Evolutionary conservation across 768 basidiomycete genomes (phyloP), one percentile per base, ranked within the genome.

Genomic region (Auricularia heimuer): DNA sequence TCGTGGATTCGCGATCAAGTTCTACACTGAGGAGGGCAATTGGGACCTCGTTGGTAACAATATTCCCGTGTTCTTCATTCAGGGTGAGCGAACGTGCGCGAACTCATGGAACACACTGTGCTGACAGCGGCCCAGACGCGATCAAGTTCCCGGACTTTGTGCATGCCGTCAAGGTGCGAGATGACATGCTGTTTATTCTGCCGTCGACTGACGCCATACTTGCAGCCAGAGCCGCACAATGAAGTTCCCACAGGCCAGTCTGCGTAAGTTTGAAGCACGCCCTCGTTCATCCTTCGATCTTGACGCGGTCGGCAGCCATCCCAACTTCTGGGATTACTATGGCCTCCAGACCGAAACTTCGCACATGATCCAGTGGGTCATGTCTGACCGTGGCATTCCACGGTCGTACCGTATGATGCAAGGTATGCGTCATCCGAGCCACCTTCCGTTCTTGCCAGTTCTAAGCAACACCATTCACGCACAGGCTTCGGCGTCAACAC

Each of bases 321-420:
- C 39, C 76, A 92, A 89, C 69, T 91, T 92, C 67, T 94, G 90
- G 90, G 92, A 93, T 71, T 93, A 88, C 69, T 85, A 85, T 45
- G 82, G 84, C 54, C 78, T 90, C 36, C 84, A 86, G 69, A 82
- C 88, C 0, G 87, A 91, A 82, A 85, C 85, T 29, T 79, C 86
- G 0, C 87, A 90, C 68, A 89, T 89, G 87, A 75, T 88, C 10
- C 85, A 89, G 82, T 95, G 92, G 92, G 80, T 79, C 42, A 86
- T 95, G 83, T 90, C 88, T 11, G 93, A 95, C 73, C 85, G 92
- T 69, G 85, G 81, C 3, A 85, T 96, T 65, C 94, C 93, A 14
- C 86, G 92, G 21, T 92, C 91, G 4, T 89, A 79, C 74, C 83
- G 92, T 64, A 92, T 89, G 86, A 90, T 95, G 85, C 90, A 93